Evolutionary conservation across 2,329 filamentous ascomycete species (phyloP).

Genomic region (Dryadomyces sulphureus): DNA sequence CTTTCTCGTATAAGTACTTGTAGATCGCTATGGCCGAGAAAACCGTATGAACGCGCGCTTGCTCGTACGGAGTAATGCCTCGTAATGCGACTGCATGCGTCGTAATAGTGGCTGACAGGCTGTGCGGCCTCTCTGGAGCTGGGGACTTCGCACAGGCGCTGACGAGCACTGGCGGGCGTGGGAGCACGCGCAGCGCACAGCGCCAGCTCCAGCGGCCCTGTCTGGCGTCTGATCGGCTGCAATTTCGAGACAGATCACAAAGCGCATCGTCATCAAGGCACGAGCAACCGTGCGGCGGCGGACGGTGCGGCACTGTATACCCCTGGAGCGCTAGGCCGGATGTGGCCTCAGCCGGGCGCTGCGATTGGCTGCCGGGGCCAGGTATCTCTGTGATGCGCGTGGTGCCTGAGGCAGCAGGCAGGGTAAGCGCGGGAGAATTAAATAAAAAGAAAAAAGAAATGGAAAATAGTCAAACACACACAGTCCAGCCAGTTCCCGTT

Average conservation of each 20-base stretch:
- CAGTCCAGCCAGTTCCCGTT: constrained; percentile 6
- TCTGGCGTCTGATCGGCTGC: background rate
- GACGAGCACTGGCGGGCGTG: background rate
- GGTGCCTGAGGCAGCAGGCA: background rate
- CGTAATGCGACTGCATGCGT: background rate
- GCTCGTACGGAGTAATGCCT: too few species aligned
- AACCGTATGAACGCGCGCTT: background rate
- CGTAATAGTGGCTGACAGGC: background rate
- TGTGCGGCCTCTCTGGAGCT: background rate
- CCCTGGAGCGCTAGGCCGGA: constrained; percentile 2
- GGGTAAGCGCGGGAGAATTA: background rate
- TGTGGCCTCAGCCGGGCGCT: background rate
- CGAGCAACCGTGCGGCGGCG: background rate
- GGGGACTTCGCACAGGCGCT: background rate
- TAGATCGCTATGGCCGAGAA: background rate
- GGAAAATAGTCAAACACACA: constrained; percentile 1
- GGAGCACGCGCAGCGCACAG: background rate
- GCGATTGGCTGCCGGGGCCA: constrained; percentile 1
- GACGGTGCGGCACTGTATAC: constrained; percentile 1
- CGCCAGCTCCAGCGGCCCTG: background rate
- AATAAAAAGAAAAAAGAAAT: constrained; percentile 2
- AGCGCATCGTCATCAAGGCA: background rate
- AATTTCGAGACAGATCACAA: constrained; percentile 2
- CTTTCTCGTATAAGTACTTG: constrained; percentile 3
- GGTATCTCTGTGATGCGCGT: background rate